Base-by-base conservation (phyloP, 2,329 filamentous ascomycete genomes). In the Cordyceps tenuipes region DNA sequence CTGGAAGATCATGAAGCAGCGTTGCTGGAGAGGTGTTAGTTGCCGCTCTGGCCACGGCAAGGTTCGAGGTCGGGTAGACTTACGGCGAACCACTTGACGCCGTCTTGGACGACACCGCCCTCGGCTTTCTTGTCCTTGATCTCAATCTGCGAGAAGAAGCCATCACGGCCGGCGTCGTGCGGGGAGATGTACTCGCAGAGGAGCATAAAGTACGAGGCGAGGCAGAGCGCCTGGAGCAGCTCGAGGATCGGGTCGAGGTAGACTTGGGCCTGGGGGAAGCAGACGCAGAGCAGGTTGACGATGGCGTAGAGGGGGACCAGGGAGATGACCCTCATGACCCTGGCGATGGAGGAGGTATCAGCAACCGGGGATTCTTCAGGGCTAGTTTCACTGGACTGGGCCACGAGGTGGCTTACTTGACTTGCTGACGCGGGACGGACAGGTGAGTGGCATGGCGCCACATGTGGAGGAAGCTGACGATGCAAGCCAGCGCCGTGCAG, bases 131-230 rank as follows among this genome's bases (percentile, higher is more conserved):
- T 68, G 53, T 65, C 66, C 10, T 63, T 69, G 9, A 71, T 66
- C 31, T 67, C 66, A 3, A 77, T 63, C 6, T 69, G 69, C 5
- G 69, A 64, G 59, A 77, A 73, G 64, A 75, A 76, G 23, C 70
- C 63, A 9, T 71, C 69, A 8, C 72, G 68, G 21, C 67, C 67
- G 12, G 66, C 61, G 17, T 70, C 64, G 50, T 71, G 70, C 3
- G 73, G 71, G 6, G 69, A 72, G 5, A 79, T 65, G 53, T 72
- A 77, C 49, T 75, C 74, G 63, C 73, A 76, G 44, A 78, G 67
- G 31, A 79, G 69, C 10, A 79, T 68, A 62, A 77, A 76, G 64
- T 79, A 79, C 12, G 70, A 69, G n/a, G 70, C 71, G 1, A 80
- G 65, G 10, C 75, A 73, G 31, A 76, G 65, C 5, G 71, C 67